Evolutionary conservation across 306 rosid species (phyloP), one percentile per base, ranked within the genome.

Genomic region (Quercus alba): DNA sequence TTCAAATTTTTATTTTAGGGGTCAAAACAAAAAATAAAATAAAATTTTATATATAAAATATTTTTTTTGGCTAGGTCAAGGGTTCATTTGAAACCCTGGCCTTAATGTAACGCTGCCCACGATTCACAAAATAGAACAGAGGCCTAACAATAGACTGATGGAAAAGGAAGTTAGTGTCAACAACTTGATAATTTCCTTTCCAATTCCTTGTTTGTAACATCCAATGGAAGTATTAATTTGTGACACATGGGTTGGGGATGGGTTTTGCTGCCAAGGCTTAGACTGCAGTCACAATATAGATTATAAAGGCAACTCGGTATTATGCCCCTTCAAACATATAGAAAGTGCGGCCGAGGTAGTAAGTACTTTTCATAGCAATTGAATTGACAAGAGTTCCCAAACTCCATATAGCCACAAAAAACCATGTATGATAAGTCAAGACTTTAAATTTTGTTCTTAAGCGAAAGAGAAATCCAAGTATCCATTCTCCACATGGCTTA

Each of bases 321-420:
- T 15, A 21, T 20, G 31, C 23, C 26, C 21, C 23, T 59, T 14
- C 0, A 0, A 59, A 11, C 15, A 46, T 26, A 28, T 15, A 63
- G 28, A 13, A 63, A 15, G 6, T 26, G 3, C 20, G 5, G 6
- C 20, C 17, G 12, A 14, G 38, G 41, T 13, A 2, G 70, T 15
- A 49, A 49, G 54, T 49, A 9, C 6, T 19, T 63, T 59, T 59
- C 66, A 23, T 4, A 59, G 31, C 66, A 20, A 49, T 49, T 46
- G 11, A 3, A 23, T 62, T 72, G 46, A 49, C 54, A 79, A 41
- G 17, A 41, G 64, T 28, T 15, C 44, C 76, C 38, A 55, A 59
- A 51, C 8, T 72, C 72, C 44, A 28, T 20, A 41, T 46, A 44
- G 38, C 81, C 83, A 78, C 61, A 31, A 31, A 31, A 49, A 56